phyloP scores from a whole-genome alignment of 1,284 basidiomycete species.

The Neolentinus lepideus region DNA sequence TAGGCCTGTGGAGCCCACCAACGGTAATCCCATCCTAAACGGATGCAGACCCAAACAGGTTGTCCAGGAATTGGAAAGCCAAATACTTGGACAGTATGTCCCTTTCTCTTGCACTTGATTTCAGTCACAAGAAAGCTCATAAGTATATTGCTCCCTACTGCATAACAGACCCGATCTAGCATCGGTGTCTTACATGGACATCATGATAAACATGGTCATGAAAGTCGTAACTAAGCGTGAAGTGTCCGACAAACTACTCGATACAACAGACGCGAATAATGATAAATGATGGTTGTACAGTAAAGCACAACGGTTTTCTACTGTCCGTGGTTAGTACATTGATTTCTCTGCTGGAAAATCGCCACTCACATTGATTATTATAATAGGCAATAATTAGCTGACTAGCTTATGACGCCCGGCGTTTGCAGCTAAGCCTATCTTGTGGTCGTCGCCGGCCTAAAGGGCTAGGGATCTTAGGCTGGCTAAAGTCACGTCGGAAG shows the following conservation, averaged over 20 bases:
- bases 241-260: neutral
- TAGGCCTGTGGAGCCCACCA: too few species aligned
- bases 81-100: too few species aligned
- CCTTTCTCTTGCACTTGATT: too few species aligned
- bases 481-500: neutral
- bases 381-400: neutral
- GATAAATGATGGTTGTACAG: neutral
- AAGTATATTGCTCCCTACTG: neutral
- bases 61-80: too few species aligned
- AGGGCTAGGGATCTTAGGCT: neutral
- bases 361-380: too few species aligned
- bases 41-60: too few species aligned
- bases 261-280: neutral
- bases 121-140: too few species aligned
- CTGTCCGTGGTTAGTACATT: neutral
- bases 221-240: neutral
- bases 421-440: neutral
- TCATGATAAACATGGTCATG: neutral
- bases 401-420: neutral
- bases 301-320: neutral
- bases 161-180: neutral
- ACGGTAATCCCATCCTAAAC: too few species aligned
- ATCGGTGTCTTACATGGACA: neutral
- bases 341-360: too few species aligned
- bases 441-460: neutral